Percentiles rank a stretch among this genome's conserved stretches.
Evolutionary conservation across 2,329 filamentous ascomycete species (phyloP).

Genomic region (Trichocomaceae sp.): DNA sequence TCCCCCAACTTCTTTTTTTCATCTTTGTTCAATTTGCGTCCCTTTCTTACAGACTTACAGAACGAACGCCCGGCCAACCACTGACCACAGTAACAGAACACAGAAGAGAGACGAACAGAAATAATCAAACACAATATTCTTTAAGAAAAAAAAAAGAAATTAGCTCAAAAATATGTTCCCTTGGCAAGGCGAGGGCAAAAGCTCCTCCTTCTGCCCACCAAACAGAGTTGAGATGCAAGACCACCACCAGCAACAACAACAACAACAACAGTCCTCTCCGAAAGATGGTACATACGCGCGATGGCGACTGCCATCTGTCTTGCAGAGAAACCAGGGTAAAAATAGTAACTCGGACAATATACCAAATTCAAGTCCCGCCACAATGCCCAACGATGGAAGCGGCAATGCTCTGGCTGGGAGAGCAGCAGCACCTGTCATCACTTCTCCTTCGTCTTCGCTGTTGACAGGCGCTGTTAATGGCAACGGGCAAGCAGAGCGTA

Average conservation of each 20-base stretch:
- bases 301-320: slow-evolving; percentile 9
- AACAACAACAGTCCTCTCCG: slow-evolving; percentile 15
- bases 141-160: not conserved
- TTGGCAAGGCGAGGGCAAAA: slow-evolving; percentile 14
- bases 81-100: not conserved
- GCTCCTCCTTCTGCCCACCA: not conserved
- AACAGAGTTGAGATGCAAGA: not conserved
- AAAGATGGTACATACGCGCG: slow-evolving; percentile 1
- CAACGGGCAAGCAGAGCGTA: not conserved
- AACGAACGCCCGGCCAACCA: not conserved
- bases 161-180: slow-evolving; percentile 10
- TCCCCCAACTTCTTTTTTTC: not conserved
- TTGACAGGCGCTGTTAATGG: not conserved
- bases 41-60: not conserved
- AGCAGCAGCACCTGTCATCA: not conserved
- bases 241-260: not conserved
- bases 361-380: not conserved
- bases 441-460: not conserved
- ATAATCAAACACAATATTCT: no score
- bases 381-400: not conserved
- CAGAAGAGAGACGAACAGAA: not conserved
- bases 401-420: not conserved
- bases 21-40: not conserved
- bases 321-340: not conserved
- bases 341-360: not conserved